A percentile compares a stretch with the other conserved stretches of the same genome.
Evolutionary conservation across 192 early-diverging fungal species (phyloP).

Genomic region (Backusella sp.): DNA sequence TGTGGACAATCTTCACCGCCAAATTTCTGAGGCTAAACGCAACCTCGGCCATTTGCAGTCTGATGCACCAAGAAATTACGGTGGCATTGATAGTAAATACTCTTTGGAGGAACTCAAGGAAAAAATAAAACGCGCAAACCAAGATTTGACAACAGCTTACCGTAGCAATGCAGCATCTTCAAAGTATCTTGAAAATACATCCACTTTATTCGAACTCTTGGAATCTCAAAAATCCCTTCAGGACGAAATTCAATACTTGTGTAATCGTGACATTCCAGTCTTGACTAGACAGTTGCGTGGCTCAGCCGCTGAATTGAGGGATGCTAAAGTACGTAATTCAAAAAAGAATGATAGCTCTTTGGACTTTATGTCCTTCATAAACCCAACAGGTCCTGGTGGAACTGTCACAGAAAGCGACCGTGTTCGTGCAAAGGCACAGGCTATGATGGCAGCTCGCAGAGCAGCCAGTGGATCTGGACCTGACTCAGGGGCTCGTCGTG

Average conservation of each 20-base stretch:
- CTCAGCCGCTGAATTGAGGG: conserved; percentile 35
- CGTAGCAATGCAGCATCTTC: neutral
- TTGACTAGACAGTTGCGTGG: conserved; percentile 43
- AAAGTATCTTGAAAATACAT: conserved; percentile 16
- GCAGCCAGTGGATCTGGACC: conserved; percentile 35
- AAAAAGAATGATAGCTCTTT: conserved; percentile 33
- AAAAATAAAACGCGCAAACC: conserved; percentile 42
- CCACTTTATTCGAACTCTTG: conserved; percentile 24
- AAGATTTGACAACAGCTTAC: conserved; percentile 11
- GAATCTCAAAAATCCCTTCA: conserved; percentile 27
- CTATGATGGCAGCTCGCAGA: conserved; percentile 56
- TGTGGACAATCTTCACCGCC: conserved; percentile 14
- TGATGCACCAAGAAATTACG: neutral
- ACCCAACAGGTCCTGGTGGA: conserved; percentile 55
- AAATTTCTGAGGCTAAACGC: conserved; percentile 18
- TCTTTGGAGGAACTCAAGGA: conserved; percentile 46
- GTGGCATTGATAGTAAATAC: neutral
- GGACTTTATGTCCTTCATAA: conserved; percentile 29
- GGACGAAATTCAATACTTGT: conserved; percentile 40
- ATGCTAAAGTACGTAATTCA: conserved; percentile 42
- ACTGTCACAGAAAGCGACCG: conserved; percentile 49
- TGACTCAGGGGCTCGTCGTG: conserved; percentile 20
- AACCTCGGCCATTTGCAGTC: neutral
- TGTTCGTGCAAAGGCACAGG: conserved; percentile 50
- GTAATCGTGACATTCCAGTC: conserved; percentile 43